Base-by-base conservation (phyloP, 805 yeast species). In the Sugiyamaella boreocaroliniensis region DNA sequence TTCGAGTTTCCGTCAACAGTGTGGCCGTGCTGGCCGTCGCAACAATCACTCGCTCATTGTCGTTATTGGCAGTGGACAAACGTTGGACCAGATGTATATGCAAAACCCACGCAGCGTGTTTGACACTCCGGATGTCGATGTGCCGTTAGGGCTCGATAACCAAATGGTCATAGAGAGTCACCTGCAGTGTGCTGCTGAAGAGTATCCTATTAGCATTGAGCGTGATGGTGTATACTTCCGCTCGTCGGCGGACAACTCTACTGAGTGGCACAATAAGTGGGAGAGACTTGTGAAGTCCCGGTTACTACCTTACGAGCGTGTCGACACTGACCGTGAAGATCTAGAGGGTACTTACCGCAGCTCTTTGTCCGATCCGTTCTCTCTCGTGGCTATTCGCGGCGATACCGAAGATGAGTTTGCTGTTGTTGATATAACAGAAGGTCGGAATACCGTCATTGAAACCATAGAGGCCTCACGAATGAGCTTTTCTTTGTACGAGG, bases 1-100 rank as follows among this genome's bases (percentile, higher is more conserved):
- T 54, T 83, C 95, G 48, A 89, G 89, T 56, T 79, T 93, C 64
- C 88, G 90, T 61, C 99, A 93, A 68, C 99, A 93, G 64, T 85
- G 93, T 72, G 99, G 99, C 40, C 77, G 99, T 63, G 98, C 97
- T 0, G 99, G 99, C 15, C 76, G 99, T 66, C 81, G 96, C 58
- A 78, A 79, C 50, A 58, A 55, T 4, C 97, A 93, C 47, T 88
- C 97, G 3, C 69, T 93, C 63, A 92, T 97, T 0, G 71, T 93
- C 2, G 81, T 86, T 50, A 87, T 93, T 11, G 93, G 90, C 1
- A 85, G 93, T 40, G 72, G 72, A 4, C 80, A 82, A 22, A 96
- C 97, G 0, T 80, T 89, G 1, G 96, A 92, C 67, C 95, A 89
- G 61, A 83, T 85, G 64, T 92, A 85, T 64, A 81, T 87, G 70